Conservation (phyloP, 805 yeast species). For the Cyberlindnera veronae region DNA sequence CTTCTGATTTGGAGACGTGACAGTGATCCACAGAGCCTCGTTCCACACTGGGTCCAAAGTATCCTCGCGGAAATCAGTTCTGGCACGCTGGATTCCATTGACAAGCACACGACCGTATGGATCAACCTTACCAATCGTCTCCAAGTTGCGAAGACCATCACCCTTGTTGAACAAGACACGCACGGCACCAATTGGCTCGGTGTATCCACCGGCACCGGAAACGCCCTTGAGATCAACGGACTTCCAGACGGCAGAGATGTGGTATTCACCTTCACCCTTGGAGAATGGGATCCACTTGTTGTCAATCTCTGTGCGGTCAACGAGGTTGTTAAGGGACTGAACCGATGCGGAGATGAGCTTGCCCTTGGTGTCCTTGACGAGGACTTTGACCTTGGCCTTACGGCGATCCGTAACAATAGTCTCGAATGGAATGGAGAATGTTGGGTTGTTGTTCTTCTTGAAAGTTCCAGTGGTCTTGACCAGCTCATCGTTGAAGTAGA, state of each 20-base stretch:
- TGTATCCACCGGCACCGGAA: slow-evolving; percentile 72
- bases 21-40: slow-evolving; percentile 75
- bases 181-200: slow-evolving; percentile 92
- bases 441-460: slow-evolving; percentile 62
- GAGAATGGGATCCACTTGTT: slow-evolving; percentile 73
- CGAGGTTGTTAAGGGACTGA: slow-evolving; percentile 57
- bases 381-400: slow-evolving; percentile 61
- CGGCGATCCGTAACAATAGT: slow-evolving; percentile 70
- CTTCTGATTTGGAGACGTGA: slow-evolving; percentile 78
- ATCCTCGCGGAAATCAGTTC: slow-evolving; percentile 68
- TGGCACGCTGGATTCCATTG: slow-evolving; percentile 70
- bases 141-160: slow-evolving; percentile 74
- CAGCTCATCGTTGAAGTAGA: slow-evolving; percentile 60
- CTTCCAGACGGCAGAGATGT: slow-evolving; percentile 74
- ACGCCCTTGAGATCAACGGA: slow-evolving; percentile 74
- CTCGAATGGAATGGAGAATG: slow-evolving; percentile 62
- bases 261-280: slow-evolving; percentile 68
- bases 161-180: slow-evolving; percentile 72
- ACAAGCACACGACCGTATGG: slow-evolving; percentile 83
- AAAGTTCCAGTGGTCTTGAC: slow-evolving; percentile 54
- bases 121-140: slow-evolving; percentile 85
- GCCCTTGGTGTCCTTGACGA: slow-evolving; percentile 60
- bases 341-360: slow-evolving; percentile 56
- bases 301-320: slow-evolving; percentile 72
- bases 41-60: slow-evolving; percentile 82